A percentile compares a stretch with the other conserved stretches of the same genome.
These are phyloP conservation scores for Cichorium intybus DNA, from an alignment of 140 eudicot species.

Conservation along the genomic window DNA sequence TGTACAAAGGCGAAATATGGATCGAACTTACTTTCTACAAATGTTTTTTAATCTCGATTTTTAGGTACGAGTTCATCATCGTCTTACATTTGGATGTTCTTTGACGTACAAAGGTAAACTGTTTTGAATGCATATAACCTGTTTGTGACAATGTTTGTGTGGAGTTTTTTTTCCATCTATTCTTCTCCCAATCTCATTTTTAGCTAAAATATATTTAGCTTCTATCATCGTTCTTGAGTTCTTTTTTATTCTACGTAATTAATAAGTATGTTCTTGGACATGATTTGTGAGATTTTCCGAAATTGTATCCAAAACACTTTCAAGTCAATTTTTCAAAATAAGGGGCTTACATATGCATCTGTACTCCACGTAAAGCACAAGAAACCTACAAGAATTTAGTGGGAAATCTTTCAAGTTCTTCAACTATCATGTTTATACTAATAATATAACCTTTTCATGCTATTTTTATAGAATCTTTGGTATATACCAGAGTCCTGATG, in stretches of 20 bases:
- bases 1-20: no score
- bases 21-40: no score
- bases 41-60: no score
- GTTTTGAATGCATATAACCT: slow-evolving; percentile 12
- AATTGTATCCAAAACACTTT: neutral
- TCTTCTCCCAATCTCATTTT: neutral
- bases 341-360: neutral
- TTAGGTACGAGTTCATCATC: no score
- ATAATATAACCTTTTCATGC: neutral
- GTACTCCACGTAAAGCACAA: no score
- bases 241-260: no score
- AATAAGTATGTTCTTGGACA: neutral
- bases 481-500: neutral
- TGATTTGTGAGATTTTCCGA: neutral
- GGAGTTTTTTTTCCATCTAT: slow-evolving; percentile 5
- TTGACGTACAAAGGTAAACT: slow-evolving; percentile 21
- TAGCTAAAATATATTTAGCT: neutral
- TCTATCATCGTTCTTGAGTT: no score
- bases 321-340: neutral
- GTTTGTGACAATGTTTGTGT: slow-evolving; percentile 14
- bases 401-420: slow-evolving; percentile 6
- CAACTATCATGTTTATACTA: neutral
- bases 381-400: no score
- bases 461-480: neutral
- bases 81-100: slow-evolving; percentile 22